Evolutionary conservation across 2,329 filamentous ascomycete genomes (phyloP).

Genomic region (Calonectria hongkongensis): DNA sequence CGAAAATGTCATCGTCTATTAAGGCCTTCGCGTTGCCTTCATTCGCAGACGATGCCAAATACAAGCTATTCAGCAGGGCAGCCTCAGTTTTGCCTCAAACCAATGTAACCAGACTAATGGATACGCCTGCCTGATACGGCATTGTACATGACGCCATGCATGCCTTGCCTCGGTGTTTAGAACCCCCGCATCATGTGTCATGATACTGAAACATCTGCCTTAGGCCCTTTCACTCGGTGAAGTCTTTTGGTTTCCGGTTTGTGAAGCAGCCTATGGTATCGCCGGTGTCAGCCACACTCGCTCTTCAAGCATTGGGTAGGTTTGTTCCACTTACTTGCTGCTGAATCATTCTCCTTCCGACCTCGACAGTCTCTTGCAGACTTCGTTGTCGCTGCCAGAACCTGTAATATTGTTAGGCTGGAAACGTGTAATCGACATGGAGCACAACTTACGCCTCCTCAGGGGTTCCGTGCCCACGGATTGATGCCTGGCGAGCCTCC

Average conservation of each 20-base stretch:
- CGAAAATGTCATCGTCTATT: not conserved
- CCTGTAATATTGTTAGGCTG: conserved; percentile 59
- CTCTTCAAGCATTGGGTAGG: not conserved
- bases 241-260: conserved; percentile 42
- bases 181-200: not conserved
- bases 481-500: conserved; percentile 72
- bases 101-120: not conserved
- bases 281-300: conserved; percentile 35
- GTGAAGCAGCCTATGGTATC: conserved; percentile 38
- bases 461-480: conserved; percentile 68
- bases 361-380: conserved; percentile 73
- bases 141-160: conserved; percentile 4
- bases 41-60: not conserved
- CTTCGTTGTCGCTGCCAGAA: conserved; percentile 79
- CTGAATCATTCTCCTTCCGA: conserved; percentile 74
- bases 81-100: conserved; percentile 1
- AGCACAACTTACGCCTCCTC: conserved; percentile 69
- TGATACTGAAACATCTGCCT: conserved; percentile 3
- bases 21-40: not conserved
- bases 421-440: not conserved
- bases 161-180: not conserved
- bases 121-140: not conserved
- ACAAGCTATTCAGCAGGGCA: not conserved
- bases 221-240: conserved; percentile 51
- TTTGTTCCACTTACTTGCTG: conserved; percentile 59